Evolutionary conservation across 2,329 filamentous ascomycete genomes (phyloP).

Genomic region (Exophiala viscosa): DNA sequence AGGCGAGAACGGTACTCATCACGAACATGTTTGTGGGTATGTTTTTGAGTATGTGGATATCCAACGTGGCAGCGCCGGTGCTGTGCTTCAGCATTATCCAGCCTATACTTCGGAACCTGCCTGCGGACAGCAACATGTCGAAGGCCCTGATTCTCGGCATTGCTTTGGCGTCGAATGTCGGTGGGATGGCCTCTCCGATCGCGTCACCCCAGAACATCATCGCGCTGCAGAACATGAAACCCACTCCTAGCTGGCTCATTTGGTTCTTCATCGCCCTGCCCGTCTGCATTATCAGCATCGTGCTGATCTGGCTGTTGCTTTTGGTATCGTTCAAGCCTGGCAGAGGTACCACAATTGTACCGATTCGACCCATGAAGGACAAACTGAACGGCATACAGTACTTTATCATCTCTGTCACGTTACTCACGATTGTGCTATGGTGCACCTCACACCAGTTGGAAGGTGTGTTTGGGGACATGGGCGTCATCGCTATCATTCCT

Average conservation of each 20-base stretch:
- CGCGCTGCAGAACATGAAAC: slow-evolving; percentile 91
- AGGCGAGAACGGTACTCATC: slow-evolving; percentile 81
- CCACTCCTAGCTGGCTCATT: slow-evolving; percentile 83
- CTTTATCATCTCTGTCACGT: slow-evolving; percentile 81
- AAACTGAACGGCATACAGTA: slow-evolving; percentile 83
- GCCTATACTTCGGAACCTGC: slow-evolving; percentile 90
- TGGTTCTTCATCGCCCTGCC: slow-evolving; percentile 98
- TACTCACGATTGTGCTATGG: slow-evolving; percentile 85
- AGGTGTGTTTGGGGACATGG: slow-evolving; percentile 90
- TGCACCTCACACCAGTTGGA: slow-evolving; percentile 89
- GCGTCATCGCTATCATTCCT: slow-evolving; percentile 93
- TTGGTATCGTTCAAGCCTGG: slow-evolving; percentile 81
- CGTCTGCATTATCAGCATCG: slow-evolving; percentile 81
- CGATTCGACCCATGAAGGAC: slow-evolving; percentile 86
- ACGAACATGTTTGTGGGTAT: slow-evolving; percentile 98
- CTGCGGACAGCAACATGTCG: slow-evolving; percentile 84
- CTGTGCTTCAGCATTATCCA: slow-evolving; percentile 97
- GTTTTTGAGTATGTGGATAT: slow-evolving; percentile 98
- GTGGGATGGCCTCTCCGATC: slow-evolving; percentile 93
- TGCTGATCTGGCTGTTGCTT: slow-evolving; percentile 84
- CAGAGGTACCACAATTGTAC: slow-evolving; percentile 80
- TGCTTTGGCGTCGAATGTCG: slow-evolving; percentile 90
- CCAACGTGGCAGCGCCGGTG: slow-evolving; percentile 94
- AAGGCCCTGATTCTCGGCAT: slow-evolving; percentile 95
- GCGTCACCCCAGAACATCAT: slow-evolving; percentile 97